Base-by-base conservation (phyloP, 2,329 filamentous ascomycete species). In the Fulvia fulva region DNA sequence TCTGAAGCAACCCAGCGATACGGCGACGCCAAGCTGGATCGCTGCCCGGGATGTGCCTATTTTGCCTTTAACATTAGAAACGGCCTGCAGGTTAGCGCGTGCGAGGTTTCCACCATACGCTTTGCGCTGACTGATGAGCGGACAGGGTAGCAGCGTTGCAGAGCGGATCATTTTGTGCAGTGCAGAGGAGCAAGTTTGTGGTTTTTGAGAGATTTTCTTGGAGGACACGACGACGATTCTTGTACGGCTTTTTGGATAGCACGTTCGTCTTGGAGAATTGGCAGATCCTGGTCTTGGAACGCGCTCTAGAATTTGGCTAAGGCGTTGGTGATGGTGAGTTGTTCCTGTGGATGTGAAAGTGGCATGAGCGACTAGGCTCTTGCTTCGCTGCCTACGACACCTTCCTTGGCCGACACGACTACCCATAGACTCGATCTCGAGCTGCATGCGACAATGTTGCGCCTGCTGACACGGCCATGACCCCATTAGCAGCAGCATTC, bases 21-120 rank as follows among this genome's bases (percentile, higher is more conserved):
- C 32, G 41, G 43, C 11, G 19, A 22, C 21, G 54, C 54, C 54
- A 56, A 56, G 54, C 19, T 37, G 21, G 54, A 56, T 50, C 47
- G 53, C 46, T 44, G 16, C 23, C 54, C 45, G 54, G 54, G 45
- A 51, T 56, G 22, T 19, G 26, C 12, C 23, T 28, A 22, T 45
- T 55, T 55, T 43, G 30, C 22, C n/a, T 49, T 49, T 41, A n/a
- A 26, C 26, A 22, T 49, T 50, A 34, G 32, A n/a, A 47, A 46
- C 43, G 41, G 23, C 16, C 53, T 56, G 54, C 54, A 51, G 54
- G 30, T 51, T 56, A 56, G 54, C 54, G 54, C 44, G 23, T 49
- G 44, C 11, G 19, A 22, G 41, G 2, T 28, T 52, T 34, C 34
- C 5, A 25, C n/a, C n/a, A n/a, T n/a, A n/a, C n/a, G n/a, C n/a